phyloP scores from a whole-genome alignment of 1,139 yeast species.

The Pichia sp. region DNA sequence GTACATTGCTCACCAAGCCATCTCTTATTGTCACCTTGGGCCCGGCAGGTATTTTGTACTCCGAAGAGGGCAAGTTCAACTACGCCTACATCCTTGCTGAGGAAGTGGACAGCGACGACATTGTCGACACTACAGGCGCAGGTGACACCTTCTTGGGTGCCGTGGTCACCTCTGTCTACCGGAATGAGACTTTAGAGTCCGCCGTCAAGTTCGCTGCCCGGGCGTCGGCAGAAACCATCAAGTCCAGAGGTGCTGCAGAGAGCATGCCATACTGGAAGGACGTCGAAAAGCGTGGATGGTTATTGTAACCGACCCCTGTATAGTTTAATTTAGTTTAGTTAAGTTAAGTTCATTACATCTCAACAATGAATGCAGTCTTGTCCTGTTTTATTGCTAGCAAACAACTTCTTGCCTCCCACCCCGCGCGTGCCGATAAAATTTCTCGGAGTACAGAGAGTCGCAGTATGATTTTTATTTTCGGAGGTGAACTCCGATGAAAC shows the following conservation, averaged over 20 bases:
- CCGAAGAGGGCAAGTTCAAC: slow-evolving; percentile 10
- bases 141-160: slow-evolving; percentile 96
- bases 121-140: slow-evolving; percentile 92
- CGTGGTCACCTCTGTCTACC: slow-evolving; percentile 54
- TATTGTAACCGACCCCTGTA: slow-evolving; percentile 9
- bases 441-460: background rate
- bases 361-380: background rate
- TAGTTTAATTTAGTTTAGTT: background rate
- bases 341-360: background rate
- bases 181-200: slow-evolving; percentile 38
- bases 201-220: slow-evolving; percentile 67
- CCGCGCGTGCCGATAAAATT: background rate
- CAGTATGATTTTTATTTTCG: background rate
- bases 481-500: background rate
- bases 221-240: slow-evolving; percentile 81
- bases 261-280: slow-evolving; percentile 59
- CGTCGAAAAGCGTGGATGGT: slow-evolving; percentile 28
- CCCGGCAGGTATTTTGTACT: slow-evolving; percentile 58
- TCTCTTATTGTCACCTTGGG: slow-evolving; percentile 76
- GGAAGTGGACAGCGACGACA: slow-evolving; percentile 37
- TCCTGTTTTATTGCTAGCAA: background rate
- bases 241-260: slow-evolving; percentile 82
- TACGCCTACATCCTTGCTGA: slow-evolving; percentile 37
- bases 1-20: slow-evolving; percentile 22
- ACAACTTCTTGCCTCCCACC: too few relatives aligned